A percentile compares a stretch with the other conserved stretches of the same genome.
These are phyloP conservation scores for Suhomyces chickasaworum DNA, from an alignment of 1,139 yeast species.

Conservation along the genomic window DNA sequence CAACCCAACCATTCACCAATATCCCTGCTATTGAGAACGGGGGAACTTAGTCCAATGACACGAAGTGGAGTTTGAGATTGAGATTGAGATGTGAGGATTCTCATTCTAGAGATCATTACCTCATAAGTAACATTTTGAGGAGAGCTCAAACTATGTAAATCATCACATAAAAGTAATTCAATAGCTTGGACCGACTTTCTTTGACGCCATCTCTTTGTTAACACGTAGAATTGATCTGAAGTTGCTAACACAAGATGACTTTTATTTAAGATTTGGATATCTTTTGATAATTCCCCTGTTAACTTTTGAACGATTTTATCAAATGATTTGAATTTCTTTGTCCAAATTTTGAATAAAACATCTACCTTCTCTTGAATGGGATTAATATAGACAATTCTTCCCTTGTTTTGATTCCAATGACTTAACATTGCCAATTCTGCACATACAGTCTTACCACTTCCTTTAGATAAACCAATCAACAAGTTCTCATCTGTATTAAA, in stretches of 20 bases:
- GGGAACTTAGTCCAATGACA: slow-evolving; percentile 65
- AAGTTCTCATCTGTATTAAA: slow-evolving; percentile 60
- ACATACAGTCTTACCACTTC: slow-evolving; percentile 71
- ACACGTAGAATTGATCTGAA: slow-evolving; percentile 70
- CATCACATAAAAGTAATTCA: slow-evolving; percentile 72
- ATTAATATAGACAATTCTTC: slow-evolving; percentile 64
- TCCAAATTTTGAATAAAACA: slow-evolving; percentile 51
- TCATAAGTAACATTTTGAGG: slow-evolving; percentile 52
- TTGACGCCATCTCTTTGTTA: slow-evolving; percentile 83
- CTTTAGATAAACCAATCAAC: slow-evolving; percentile 72
- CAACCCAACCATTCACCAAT: slow-evolving; percentile 88
- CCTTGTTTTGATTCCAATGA: slow-evolving; percentile 64
- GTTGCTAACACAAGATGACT: slow-evolving; percentile 77
- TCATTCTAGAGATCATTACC: slow-evolving; percentile 65
- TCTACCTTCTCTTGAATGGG: slow-evolving; percentile 64
- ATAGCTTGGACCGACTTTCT: slow-evolving; percentile 68
- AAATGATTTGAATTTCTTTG: slow-evolving; percentile 41
- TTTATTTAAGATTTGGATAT: slow-evolving; percentile 54
- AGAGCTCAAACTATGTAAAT: slow-evolving; percentile 65
- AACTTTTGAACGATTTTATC: slow-evolving; percentile 56
- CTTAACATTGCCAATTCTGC: slow-evolving; percentile 74
- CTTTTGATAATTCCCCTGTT: slow-evolving; percentile 62
- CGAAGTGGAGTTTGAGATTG: slow-evolving; percentile 57
- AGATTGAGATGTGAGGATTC: slow-evolving; percentile 66
- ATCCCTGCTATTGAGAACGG: slow-evolving; percentile 75